Percentiles rank a stretch among this genome's conserved stretches.
Evolutionary conservation across 495 filamentous ascomycete genomes (phyloP).

Genomic region (Viridothelium virens): DNA sequence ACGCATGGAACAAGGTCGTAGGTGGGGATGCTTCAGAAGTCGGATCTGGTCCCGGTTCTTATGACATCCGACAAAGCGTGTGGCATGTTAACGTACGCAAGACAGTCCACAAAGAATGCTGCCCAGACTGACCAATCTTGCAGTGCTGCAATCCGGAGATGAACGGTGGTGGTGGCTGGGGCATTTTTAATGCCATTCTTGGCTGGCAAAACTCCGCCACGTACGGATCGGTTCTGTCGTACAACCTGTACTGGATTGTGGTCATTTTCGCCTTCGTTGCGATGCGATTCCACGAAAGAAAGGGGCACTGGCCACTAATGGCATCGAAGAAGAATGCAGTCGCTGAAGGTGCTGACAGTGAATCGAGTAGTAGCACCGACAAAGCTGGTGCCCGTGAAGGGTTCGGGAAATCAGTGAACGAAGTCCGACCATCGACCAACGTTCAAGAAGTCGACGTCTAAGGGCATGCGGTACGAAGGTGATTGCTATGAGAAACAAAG

Average conservation of each 20-base stretch:
- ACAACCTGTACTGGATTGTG: conserved; percentile 79
- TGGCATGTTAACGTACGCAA: conserved; percentile 80
- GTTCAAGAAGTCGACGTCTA: background rate
- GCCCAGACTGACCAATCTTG: conserved; percentile 17
- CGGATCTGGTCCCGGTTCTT: conserved; percentile 74
- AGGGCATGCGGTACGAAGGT: background rate
- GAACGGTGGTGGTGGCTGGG: conserved; percentile 76
- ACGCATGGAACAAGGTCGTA: conserved; percentile 54
- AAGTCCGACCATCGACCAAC: conserved; percentile 3
- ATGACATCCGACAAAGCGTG: conserved; percentile 74
- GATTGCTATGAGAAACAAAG: background rate
- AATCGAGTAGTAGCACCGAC: conserved; percentile 7
- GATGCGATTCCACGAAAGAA: conserved; percentile 61
- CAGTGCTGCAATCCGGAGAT: conserved; percentile 69
- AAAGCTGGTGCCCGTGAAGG: background rate
- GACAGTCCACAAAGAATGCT: background rate
- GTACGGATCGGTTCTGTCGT: conserved; percentile 73
- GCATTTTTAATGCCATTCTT: conserved; percentile 74
- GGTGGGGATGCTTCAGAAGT: conserved; percentile 69
- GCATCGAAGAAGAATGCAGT: conserved; percentile 26
- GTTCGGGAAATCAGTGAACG: background rate
- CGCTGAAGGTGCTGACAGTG: conserved; percentile 2
- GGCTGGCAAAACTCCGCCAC: conserved; percentile 90
- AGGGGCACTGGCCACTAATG: conserved; percentile 57
- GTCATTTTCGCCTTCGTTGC: conserved; percentile 53